phyloP scores from a whole-genome alignment of 495 filamentous ascomycete species.

The Melanomma pulvis-pyrius region DNA sequence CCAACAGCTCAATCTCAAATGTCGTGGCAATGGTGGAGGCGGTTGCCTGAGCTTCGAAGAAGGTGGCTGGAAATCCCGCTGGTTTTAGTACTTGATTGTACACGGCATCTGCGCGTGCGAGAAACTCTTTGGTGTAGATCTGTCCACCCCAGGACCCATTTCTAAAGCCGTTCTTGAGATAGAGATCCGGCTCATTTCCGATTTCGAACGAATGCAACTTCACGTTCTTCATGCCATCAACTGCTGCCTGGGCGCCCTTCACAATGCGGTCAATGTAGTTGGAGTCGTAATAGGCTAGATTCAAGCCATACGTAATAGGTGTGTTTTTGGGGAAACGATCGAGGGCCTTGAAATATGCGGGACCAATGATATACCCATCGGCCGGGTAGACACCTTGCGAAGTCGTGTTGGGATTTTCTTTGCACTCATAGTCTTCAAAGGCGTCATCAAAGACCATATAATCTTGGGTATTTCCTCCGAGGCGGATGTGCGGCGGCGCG shows the following conservation, averaged over 20 bases:
- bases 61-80: conserved; percentile 38
- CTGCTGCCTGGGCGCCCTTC: conserved; percentile 38
- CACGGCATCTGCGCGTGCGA: conserved; percentile 41
- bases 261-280: conserved; percentile 43
- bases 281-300: conserved; percentile 43
- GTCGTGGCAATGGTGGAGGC: conserved; percentile 47
- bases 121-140: conserved; percentile 44
- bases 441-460: conserved; percentile 44
- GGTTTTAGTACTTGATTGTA: conserved; percentile 44
- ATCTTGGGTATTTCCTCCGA: conserved; percentile 49
- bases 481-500: conserved; percentile 43
- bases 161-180: conserved; percentile 42
- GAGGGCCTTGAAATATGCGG: conserved; percentile 44
- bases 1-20: conserved; percentile 43
- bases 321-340: conserved; percentile 46
- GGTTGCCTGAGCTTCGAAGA: conserved; percentile 47
- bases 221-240: conserved; percentile 40
- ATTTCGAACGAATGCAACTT: conserved; percentile 48
- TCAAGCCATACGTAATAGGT: conserved; percentile 46
- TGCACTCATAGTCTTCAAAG: conserved; percentile 33
- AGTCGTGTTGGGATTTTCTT: conserved; percentile 22
- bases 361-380: conserved; percentile 44
- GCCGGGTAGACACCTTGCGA: conserved; percentile 35
- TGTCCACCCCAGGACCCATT: conserved; percentile 42
- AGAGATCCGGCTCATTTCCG: conserved; percentile 50